Evolutionary conservation across 148 eudicot genomes (phyloP), one percentile per base, ranked within the genome.

Genomic region (Vaccinium myrtillus): DNA sequence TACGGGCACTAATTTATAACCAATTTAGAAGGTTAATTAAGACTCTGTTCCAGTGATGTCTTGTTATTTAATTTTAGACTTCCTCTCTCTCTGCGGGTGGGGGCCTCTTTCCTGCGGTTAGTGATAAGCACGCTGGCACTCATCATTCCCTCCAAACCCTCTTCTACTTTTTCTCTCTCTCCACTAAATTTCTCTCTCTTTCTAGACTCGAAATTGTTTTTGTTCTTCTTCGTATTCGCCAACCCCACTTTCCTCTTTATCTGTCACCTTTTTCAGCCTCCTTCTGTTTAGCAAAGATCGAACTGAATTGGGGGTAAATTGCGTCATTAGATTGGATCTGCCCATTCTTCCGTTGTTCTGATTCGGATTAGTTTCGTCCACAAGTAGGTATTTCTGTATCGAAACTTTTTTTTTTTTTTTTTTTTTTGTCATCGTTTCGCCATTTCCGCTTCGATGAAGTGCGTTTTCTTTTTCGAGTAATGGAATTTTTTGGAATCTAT

Each of bases 41-140:
- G 46, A 76, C 14, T 77, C 23, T 53, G 63, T 16, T 78, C 81
- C 80, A 51, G 36, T 16, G 32, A 9, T 23, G 30, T 78, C 63
- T 53, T 78, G 46, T 78, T 78, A 51, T 4, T 53, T 6, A 78
- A 53, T 51, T 78, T 30, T 27, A 27, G 46, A 78, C 6, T 53
- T 27, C 46, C 13, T 54, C 81, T 78, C 65, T 54, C 75, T 13
- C 75, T 14, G n/a, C 49, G 49, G 50, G 67, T 74, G 50, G 25
- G 79, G 80, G 46, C 81, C 81, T 67, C 32, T 81, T 61, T 51
- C 75, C 69, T 27, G 85, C 87, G 86, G 87, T 92, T 90, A 91
- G 92, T 91, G 95, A 91, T 79, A 87, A 43, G 90, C 94, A 91
- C 91, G 94, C 91, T 94, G 91, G 90, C 93, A 88, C 87, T 88